Evolutionary conservation across 768 basidiomycete genomes (phyloP).

Genomic region (Lentinula sp.): DNA sequence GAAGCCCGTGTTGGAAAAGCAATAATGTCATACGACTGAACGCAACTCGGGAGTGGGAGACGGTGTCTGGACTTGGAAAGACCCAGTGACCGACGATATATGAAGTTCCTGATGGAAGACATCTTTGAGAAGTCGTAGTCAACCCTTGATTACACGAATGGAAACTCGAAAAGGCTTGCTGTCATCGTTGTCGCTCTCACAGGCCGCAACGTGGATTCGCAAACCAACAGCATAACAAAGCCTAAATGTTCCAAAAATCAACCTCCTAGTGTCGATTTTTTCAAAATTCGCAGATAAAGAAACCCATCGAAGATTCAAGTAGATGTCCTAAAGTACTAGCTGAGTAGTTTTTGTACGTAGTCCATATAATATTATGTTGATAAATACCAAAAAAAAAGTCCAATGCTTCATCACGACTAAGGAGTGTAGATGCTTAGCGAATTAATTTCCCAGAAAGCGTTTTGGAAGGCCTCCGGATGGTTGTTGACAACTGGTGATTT

Average conservation of each 20-base stretch:
- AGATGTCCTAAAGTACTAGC: too few species aligned
- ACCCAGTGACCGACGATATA: not conserved
- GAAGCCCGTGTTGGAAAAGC: not conserved
- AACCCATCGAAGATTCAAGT: too few species aligned
- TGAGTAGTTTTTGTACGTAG: too few species aligned
- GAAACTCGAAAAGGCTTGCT: not conserved
- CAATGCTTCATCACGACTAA: not conserved
- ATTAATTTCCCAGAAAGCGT: constrained; percentile 71
- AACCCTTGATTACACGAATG: not conserved
- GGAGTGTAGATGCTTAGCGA: constrained; percentile 48
- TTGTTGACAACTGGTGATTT: constrained; percentile 44
- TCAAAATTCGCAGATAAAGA: too few species aligned
- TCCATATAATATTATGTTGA: too few species aligned
- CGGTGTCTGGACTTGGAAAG: not conserved
- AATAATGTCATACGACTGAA: not conserved
- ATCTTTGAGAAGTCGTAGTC: not conserved
- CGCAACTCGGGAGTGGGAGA: not conserved
- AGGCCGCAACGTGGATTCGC: not conserved
- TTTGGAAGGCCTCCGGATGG: constrained; percentile 48
- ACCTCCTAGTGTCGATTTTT: too few species aligned
- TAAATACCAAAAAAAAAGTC: not conserved
- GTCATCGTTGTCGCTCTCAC: not conserved
- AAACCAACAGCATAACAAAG: not conserved
- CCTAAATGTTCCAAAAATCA: too few species aligned
- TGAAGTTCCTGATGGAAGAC: not conserved